Conservation (phyloP, 164 flowering plant genomes). For the Aristolochia contorta region DNA sequence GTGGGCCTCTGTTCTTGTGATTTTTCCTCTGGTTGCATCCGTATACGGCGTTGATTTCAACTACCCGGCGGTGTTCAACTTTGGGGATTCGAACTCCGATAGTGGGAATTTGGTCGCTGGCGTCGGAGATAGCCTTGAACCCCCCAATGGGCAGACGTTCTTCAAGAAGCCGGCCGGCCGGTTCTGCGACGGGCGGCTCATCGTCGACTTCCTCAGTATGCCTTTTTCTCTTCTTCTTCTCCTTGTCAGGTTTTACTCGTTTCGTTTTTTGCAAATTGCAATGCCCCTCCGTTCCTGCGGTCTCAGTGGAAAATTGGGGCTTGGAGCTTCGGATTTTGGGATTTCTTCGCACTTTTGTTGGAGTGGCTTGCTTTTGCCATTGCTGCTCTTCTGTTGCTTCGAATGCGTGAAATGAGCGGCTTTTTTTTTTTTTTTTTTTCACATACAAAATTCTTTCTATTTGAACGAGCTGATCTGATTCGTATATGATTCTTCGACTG, state of each 20-base stretch:
- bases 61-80: slow-evolving; percentile 55
- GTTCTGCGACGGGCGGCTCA: slow-evolving; percentile 65
- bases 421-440: too few relatives aligned
- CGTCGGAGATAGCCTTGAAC: slow-evolving; percentile 27
- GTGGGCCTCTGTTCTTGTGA: not conserved
- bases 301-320: too few relatives aligned
- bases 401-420: too few relatives aligned
- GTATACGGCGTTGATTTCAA: slow-evolving; percentile 21
- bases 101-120: slow-evolving; percentile 47
- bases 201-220: slow-evolving; percentile 55
- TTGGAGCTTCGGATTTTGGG: too few relatives aligned
- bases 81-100: slow-evolving; percentile 76
- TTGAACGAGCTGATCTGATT: not conserved
- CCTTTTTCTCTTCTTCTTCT: slow-evolving; percentile 1
- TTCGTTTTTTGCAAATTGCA: too few relatives aligned
- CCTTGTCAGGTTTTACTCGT: too few relatives aligned
- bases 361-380: too few relatives aligned
- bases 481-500: not conserved
- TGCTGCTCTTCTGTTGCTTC: too few relatives aligned
- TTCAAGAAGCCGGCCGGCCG: slow-evolving; percentile 47
- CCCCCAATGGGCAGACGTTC: slow-evolving; percentile 46
- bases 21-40: not conserved
- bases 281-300: too few relatives aligned
- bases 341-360: too few relatives aligned
- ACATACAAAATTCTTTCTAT: too few relatives aligned